Evolutionary conservation across 441 rosid genomes (phyloP), one percentile per base, ranked within the genome.

Genomic region (Eruca vesicaria): DNA sequence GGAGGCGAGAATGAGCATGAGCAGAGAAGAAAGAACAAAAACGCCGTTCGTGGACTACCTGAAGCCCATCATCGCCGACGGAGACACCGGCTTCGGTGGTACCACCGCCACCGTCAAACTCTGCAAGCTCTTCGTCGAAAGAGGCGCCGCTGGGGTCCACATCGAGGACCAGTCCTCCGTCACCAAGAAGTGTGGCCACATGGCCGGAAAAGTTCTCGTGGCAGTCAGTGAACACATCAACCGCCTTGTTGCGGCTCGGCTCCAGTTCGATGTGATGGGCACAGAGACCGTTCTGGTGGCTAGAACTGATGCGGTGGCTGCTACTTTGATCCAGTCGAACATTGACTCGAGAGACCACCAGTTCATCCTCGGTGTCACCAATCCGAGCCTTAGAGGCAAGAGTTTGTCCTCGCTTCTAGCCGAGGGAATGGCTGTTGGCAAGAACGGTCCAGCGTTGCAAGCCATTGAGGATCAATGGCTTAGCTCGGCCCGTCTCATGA

Each of bases 51-150:
- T 90, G 14, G 98, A 94, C 75, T 92, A 90, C 79, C 63, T 94
- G 57, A 89, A 92, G 80, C 99, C 99, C 10, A 94, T 94, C 72
- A 94, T 94, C 5, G 98, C 99, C 6, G 99, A 94, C 48, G 99
- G 97, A 45, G 98, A 92, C 65, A 92, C 96, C 0, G 98, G 98
- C 0, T 94, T 92, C 58, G 99, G 99, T 1, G 99, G 93, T 65
- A 92, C 94, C 55, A 90, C 97, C 0, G 97, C 98, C 2, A 94
- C 94, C 6, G 96, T 94, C 59, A 92, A 94, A 86, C 93, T 94
- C 29, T 88, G 99, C 83, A 92, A 90, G 84, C 90, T 94, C 23
- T 94, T 92, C 35, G 98, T 90, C 0, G 99, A 94, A 82, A 88
- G 93, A 8, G 98, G 96, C 0, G 96, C 97, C 6, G 99, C 94